Conservation (phyloP, 495 filamentous ascomycete genomes). For the Lasiosphaeria hispida region DNA sequence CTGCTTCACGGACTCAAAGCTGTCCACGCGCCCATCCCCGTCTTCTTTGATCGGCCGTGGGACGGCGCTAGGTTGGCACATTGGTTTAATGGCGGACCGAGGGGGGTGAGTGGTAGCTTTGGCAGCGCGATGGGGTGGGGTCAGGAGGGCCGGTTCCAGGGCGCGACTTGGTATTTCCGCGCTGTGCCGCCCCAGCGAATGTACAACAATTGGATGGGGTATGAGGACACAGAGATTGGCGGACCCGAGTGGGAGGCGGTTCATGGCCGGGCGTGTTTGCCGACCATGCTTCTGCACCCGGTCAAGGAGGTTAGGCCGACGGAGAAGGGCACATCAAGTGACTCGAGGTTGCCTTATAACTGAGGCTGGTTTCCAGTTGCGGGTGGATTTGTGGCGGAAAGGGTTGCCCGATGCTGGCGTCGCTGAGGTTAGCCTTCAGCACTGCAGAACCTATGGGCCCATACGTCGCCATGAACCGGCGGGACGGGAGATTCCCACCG, state of each 20-base stretch:
- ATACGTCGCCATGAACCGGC: too few species aligned
- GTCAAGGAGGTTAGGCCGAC: conserved; percentile 50
- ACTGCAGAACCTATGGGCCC: too few species aligned
- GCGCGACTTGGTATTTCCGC: conserved; percentile 59
- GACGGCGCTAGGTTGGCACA: conserved; percentile 50
- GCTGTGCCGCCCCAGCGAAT: conserved; percentile 52
- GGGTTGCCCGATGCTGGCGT: too few species aligned
- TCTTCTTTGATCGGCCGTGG: conserved; percentile 65
- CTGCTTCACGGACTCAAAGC: conserved; percentile 72
- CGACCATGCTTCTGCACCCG: conserved; percentile 55
- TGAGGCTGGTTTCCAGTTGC: neutral
- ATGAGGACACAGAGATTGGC: conserved; percentile 50
- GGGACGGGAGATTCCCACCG: too few species aligned
- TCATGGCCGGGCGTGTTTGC: conserved; percentile 53
- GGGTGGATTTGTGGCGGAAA: too few species aligned
- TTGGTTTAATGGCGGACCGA: conserved; percentile 60
- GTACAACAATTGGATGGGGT: conserved; percentile 63
- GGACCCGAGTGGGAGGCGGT: conserved; percentile 51
- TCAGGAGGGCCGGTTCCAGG: conserved; percentile 54
- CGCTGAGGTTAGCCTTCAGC: too few species aligned
- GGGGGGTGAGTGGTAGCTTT: conserved; percentile 45
- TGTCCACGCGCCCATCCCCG: conserved; percentile 65
- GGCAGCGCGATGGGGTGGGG: conserved; percentile 51
- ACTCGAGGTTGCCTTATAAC: conserved; percentile 28
- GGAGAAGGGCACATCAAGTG: conserved; percentile 34